Evolutionary conservation across 768 basidiomycete species (phyloP), one percentile per base, ranked within the genome.

Genomic region (Boletellus ananas): DNA sequence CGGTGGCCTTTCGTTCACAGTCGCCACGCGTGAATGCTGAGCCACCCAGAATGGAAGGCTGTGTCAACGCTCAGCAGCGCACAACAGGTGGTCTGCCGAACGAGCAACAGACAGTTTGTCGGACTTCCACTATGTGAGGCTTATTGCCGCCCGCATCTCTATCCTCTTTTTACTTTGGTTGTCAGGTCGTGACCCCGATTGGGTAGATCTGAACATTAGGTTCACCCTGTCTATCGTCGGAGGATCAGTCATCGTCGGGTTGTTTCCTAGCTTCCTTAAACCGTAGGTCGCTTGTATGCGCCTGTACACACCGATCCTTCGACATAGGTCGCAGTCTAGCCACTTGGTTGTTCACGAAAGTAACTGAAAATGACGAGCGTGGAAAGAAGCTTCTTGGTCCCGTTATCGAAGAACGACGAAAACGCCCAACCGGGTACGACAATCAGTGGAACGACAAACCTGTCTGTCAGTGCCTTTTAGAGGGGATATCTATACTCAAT

Each of bases 31-130:
- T 6, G 43, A 9, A 63, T 14, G 9, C 17, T 6, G 14, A 14
- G 23, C 2, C 16, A 33, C 10, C 20, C 40, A 77, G 75, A 74
- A 21, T 80, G 78, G 78, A 60, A 58, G 16, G 51, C 54, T 2
- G 48, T 76, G 10, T 51, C 59, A 0, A 64, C 55, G 2, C 29
- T 66, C 6, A 54, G 63, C 7, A 54, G 54, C 0, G 51, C 69
- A 3, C 64, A 59, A 50, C 54, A 62, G 31, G 62, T 80, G 14
- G 60, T 79, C 11, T 66, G 70, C 33, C 68, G 75, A 31, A 62
- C 69, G 2, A 73, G 65, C 48, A 78, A 75, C 55, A 70, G 80
- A 6, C 47, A 74, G 4, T 76, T 81, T 51, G 72, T 80, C 7
- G 79, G 78, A 0, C 61, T 71, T 17, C 76, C 78, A 1, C 43